Percentiles rank a stretch among this genome's conserved stretches.
These are phyloP conservation scores for Chrysoporthe cubensis DNA, from an alignment of 2,329 filamentous ascomycete genomes.

Conservation along the genomic window DNA sequence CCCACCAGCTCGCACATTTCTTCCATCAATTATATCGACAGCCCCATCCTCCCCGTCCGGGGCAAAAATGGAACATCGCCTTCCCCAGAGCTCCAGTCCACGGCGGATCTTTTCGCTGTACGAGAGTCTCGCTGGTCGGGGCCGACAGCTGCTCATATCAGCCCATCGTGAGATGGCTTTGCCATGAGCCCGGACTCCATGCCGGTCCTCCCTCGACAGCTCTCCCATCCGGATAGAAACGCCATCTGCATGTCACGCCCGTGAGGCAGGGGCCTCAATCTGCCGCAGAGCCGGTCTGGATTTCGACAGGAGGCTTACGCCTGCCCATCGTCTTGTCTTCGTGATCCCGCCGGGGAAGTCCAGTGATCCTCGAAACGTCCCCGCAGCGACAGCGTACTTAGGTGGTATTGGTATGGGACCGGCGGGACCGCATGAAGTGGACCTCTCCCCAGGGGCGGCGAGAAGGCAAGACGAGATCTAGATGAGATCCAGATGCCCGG, in stretches of 20 bases:
- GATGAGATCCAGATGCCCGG: background rate
- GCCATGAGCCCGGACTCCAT: too few relatives aligned
- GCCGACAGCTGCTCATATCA: background rate
- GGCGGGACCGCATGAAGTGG: background rate
- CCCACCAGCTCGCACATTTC: slow-evolving; percentile 20
- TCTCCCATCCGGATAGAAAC: too few relatives aligned
- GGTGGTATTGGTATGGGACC: background rate
- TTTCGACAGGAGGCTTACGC: background rate
- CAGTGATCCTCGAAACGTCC: background rate
- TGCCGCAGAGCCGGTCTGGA: background rate
- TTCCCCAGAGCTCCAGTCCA: background rate
- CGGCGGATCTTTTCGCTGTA: background rate
- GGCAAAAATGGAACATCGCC: slow-evolving; percentile 13
- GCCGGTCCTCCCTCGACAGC: too few relatives aligned
- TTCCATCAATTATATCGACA: slow-evolving; percentile 28
- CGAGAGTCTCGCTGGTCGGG: background rate
- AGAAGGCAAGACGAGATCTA: background rate
- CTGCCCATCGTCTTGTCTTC: background rate
- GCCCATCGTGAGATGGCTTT: background rate
- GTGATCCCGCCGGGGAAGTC: too few relatives aligned
- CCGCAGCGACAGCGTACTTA: background rate
- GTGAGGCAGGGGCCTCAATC: background rate
- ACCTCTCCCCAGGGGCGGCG: background rate
- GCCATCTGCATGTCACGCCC: too few relatives aligned
- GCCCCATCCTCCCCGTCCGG: slow-evolving; percentile 16